Percentiles rank a stretch among this genome's conserved stretches.
Evolutionary conservation across 23 red algal species (phyloP).

Genomic region (Pyropia yezoensis): DNA sequence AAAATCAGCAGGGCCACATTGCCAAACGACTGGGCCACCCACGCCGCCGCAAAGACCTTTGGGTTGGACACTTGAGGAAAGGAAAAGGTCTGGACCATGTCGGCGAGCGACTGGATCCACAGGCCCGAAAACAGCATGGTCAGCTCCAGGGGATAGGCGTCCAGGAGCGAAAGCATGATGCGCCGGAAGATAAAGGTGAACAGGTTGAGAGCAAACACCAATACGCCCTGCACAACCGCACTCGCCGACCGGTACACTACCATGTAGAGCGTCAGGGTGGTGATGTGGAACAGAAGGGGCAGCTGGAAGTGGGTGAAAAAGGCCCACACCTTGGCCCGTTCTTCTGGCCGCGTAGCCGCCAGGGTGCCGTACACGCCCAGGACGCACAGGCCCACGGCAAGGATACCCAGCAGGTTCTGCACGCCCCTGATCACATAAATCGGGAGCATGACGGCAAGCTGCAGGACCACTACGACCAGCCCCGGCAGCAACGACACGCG

Average conservation of each 20-base stretch:
- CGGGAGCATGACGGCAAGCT: constrained; percentile 30
- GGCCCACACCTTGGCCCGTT: constrained; percentile 11
- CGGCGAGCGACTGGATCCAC: constrained; percentile 48
- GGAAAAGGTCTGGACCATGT: constrained; percentile 28
- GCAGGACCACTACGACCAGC: constrained; percentile 26
- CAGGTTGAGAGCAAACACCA: constrained; percentile 35
- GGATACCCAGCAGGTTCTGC: constrained; percentile 36
- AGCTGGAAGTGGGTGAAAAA: constrained; percentile 58
- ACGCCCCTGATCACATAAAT: constrained; percentile 25
- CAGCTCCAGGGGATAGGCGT: constrained; percentile 52
- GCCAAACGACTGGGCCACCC: constrained; percentile 17
- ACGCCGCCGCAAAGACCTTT: constrained; percentile 28
- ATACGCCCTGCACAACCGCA: constrained; percentile 13
- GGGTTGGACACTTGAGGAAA: constrained; percentile 40
- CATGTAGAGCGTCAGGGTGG: constrained; percentile 23
- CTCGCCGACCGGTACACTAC: constrained; percentile 46
- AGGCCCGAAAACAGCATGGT: constrained; percentile 50
- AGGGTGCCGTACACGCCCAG: constrained; percentile 24
- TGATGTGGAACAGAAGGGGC: constrained; percentile 43
- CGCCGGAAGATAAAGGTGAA: constrained; percentile 49
- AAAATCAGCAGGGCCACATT: constrained; percentile 57
- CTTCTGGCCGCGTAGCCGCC: constrained; percentile 7
- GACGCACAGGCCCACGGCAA: constrained; percentile 34
- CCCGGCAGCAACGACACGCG: constrained; percentile 29
- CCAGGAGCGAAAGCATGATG: constrained; percentile 60